Percentiles rank a stretch among this genome's conserved stretches.
Evolutionary conservation across 83 land plant genomes (phyloP).

Genomic region (Larix sibirica): DNA sequence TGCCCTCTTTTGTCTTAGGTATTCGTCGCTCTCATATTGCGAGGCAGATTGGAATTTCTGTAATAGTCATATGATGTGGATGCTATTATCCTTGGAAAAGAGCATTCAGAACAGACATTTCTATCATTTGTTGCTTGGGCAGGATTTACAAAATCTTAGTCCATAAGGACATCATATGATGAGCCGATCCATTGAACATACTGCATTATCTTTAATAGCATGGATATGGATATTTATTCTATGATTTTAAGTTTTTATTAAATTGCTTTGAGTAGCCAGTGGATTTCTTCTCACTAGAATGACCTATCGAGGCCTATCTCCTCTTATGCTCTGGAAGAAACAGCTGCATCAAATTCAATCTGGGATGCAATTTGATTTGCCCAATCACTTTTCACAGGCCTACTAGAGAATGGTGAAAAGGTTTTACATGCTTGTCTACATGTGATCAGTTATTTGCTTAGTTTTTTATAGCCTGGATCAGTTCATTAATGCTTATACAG

Average conservation of each 20-base stretch:
- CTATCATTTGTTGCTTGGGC: not conserved
- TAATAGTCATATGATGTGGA: too few species aligned
- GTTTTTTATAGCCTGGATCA: constrained; percentile 8
- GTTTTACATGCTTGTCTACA: not conserved
- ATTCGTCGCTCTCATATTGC: too few species aligned
- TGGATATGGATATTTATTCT: not conserved
- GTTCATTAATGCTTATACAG: not conserved
- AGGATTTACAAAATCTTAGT: not conserved
- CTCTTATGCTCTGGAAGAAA: not conserved
- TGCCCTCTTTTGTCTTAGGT: not conserved
- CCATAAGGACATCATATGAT: not conserved
- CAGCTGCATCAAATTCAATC: too few species aligned
- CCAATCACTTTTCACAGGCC: not conserved
- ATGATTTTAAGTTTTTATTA: not conserved
- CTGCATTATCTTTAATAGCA: not conserved
- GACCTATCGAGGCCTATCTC: not conserved
- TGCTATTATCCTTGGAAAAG: too few species aligned
- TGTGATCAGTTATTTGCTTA: not conserved
- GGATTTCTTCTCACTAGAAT: not conserved
- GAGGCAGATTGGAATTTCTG: too few species aligned
- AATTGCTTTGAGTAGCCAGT: not conserved
- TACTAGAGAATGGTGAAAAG: not conserved
- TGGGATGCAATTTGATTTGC: not conserved
- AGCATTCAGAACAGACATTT: not conserved
- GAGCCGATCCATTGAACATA: not conserved